These are phyloP conservation scores for Penicillium sp. DNA, from an alignment of 2,329 filamentous ascomycete species.

Conservation along the genomic window DNA sequence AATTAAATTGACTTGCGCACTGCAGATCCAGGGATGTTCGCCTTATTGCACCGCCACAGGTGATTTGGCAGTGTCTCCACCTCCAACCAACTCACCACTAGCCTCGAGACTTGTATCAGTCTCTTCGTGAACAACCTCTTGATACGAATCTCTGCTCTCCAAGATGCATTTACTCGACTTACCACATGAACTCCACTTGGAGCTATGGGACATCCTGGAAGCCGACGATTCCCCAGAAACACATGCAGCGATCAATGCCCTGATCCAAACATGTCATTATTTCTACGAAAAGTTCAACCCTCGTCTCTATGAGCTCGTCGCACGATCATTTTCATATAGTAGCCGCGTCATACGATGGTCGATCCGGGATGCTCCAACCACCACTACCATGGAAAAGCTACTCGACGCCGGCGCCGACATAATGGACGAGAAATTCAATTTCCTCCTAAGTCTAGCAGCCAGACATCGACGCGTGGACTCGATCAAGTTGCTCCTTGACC, in stretches of 20 bases:
- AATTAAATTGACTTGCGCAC: too few species aligned
- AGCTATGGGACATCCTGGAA: slow-evolving; percentile 6
- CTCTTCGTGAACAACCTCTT: too few species aligned
- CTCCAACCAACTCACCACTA: too few species aligned
- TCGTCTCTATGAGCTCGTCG: slow-evolving; percentile 1
- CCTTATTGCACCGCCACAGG: too few species aligned
- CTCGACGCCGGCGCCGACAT: slow-evolving; percentile 3
- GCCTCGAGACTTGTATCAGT: too few species aligned
- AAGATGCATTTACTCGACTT: slow-evolving; percentile 5
- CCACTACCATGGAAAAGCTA: slow-evolving; percentile 4
- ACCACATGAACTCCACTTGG: slow-evolving; percentile 6
- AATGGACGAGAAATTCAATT: background rate
- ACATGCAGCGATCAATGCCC: slow-evolving; percentile 3
- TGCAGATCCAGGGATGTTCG: too few species aligned
- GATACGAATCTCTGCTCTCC: too few species aligned
- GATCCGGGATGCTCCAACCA: background rate
- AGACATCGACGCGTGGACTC: background rate
- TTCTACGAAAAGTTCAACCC: slow-evolving; percentile 3
- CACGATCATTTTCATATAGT: too few species aligned
- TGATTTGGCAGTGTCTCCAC: too few species aligned
- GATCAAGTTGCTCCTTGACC: background rate
- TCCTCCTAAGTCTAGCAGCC: background rate
- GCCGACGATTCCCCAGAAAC: background rate
- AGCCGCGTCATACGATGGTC: too few species aligned
- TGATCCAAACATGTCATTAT: slow-evolving; percentile 7